A percentile compares a stretch with the other conserved stretches of the same genome.
Conservation (phyloP, 176 grass and related monocot species). For the Raddia guianensis region DNA sequence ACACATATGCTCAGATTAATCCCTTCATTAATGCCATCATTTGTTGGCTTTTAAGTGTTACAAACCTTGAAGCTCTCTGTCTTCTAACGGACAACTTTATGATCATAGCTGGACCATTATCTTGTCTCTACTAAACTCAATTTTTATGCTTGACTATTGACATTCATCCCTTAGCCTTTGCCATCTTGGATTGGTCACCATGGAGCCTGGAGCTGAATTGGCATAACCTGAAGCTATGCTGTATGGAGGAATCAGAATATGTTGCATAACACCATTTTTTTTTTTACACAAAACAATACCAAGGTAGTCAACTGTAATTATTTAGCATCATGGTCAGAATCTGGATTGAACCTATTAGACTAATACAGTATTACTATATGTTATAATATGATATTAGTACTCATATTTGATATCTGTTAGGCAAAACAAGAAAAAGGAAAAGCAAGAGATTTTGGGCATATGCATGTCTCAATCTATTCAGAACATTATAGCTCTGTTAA, state of each 20-base stretch:
- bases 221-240: not conserved
- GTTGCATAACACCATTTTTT: not conserved
- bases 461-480: not conserved
- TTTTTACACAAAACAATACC: not conserved
- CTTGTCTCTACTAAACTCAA: not conserved
- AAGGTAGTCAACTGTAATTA: not conserved
- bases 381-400: not conserved
- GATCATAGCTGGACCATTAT: not conserved
- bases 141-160: not conserved
- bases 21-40: not conserved
- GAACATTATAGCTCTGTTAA: not conserved
- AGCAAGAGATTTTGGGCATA: not conserved
- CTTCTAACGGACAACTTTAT: not conserved
- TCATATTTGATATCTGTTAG: not conserved
- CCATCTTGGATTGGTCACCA: not conserved
- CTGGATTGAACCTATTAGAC: not conserved
- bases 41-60: not conserved
- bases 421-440: not conserved
- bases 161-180: not conserved
- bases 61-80: not conserved
- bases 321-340: not conserved
- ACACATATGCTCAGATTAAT: slow-evolving; percentile 1
- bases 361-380: not conserved
- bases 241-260: not conserved
- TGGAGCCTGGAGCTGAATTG: not conserved